Evolutionary conservation across 2,329 filamentous ascomycete species (phyloP), one percentile per base, ranked within the genome.

Genomic region (Chaetothyriales sp.): DNA sequence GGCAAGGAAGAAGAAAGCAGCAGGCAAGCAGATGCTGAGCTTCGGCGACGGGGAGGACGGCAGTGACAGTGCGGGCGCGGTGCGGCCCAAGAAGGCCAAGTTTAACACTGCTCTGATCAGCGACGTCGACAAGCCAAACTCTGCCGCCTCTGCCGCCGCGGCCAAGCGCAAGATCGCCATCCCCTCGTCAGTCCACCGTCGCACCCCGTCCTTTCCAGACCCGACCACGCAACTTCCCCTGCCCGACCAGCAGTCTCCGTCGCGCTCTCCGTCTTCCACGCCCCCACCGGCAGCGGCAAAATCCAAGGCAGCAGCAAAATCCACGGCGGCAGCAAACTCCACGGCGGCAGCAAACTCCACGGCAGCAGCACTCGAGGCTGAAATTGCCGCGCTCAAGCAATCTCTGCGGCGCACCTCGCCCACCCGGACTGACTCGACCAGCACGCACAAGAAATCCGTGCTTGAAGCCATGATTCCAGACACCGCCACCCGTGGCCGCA

Each of bases 381-480:
- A 73, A 54, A 73, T 73, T 44, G 69, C 66, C 3, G 64, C 65
- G 20, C 62, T 74, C 9, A 73, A 71, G 57, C 66, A 69, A 9
- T 74, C 71, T 1, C 74, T 74, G 72, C 69, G 69, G 47, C 70
- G 72, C 18, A 68, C 63, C 47, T 63, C 67, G 22, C 58, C 66
- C 5, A 60, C 63, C 0, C 33, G 33, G 33, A 62, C 58, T 2
- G 52, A 58, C 19, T 59, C 59, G 9, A 65, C 68, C 20, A 62
- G 66, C 3, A 61, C 61, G 5, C 64, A 58, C 51, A 71, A 70
- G 59, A 72, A 73, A 53, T 70, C 72, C 25, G 70, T 71, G 0
- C 62, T 74, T 2, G 71, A 74, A 61, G 63, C 69, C 22, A 67
- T 74, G 65, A 74, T 74, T 45, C 72, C 72, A 0, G 65, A 70